Conservation (phyloP, 1,139 yeast species). For the Torulaspora globosa region DNA sequence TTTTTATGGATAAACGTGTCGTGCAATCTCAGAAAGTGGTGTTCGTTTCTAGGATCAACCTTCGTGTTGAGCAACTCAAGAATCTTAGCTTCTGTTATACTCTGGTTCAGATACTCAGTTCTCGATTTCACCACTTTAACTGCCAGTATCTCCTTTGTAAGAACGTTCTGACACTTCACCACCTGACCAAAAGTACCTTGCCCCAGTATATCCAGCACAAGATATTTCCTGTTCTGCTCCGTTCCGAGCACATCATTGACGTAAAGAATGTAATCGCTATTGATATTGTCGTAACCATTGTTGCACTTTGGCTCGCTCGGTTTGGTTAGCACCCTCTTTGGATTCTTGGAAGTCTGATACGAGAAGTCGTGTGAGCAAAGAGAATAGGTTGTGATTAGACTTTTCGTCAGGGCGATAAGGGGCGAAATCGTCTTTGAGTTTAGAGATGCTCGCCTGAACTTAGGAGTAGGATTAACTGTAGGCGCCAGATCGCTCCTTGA, state of each 20-base stretch:
- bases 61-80: constrained; percentile 75
- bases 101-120: constrained; percentile 88
- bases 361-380: constrained; percentile 86
- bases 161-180: constrained; percentile 89
- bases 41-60: constrained; percentile 63
- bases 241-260: constrained; percentile 91
- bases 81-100: constrained; percentile 83
- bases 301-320: constrained; percentile 81
- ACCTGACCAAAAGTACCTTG: constrained; percentile 99
- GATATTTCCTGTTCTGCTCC: constrained; percentile 80
- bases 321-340: constrained; percentile 85
- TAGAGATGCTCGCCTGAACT: constrained; percentile 74
- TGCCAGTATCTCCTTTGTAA: constrained; percentile 86
- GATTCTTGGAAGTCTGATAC: constrained; percentile 81
- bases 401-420: constrained; percentile 70
- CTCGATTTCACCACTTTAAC: constrained; percentile 91
- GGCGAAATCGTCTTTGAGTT: constrained; percentile 82
- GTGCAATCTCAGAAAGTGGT: constrained; percentile 69
- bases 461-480: constrained; percentile 58
- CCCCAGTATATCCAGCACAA: constrained; percentile 86
- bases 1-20: constrained; percentile 92
- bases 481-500: constrained; percentile 57
- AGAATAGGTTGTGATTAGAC: constrained; percentile 73
- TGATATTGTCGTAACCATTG: constrained; percentile 83
- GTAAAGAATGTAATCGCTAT: constrained; percentile 84